Evolutionary conservation across 345 rosid genomes (phyloP), one percentile per base, ranked within the genome.

Genomic region (Rhizophora mangle): DNA sequence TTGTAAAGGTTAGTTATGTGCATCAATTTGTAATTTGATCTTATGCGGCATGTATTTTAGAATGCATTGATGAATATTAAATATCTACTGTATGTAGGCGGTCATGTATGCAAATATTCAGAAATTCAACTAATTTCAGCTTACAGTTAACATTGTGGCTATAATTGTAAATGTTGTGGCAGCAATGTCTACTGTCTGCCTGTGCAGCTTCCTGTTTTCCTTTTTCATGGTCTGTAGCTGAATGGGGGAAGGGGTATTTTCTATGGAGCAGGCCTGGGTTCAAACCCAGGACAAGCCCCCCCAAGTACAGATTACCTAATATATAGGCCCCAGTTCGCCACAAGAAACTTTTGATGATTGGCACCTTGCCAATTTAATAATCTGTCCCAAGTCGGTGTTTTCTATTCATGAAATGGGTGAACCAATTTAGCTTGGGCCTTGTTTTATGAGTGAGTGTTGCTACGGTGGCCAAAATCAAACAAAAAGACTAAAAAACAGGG

Each of bases 81-180:
- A 1, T 67, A 19, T 65, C 26, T 65, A 3, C 16, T 70, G 6
- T 13, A 31, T 68, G 75, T 47, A 68, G 74, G 83, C 66, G 24
- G 70, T 76, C 2, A 3, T 82, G 11, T 79, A 79, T 67, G 78
- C 68, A 47, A 79, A 82, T 69, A 82, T 82, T 61, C 86, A 82
- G 67, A 82, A 82, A 63, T 80, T 83, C 67, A 67, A 80, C 58
- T 83, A 83, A 68, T 83, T 83, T 47, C 83, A 80, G 80, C 79
- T 80, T 34, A 78, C 83, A 0, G 83, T 82, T 22, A 82, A 80
- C 67, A 80, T 77, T 16, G 78, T 75, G 6, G 86, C 82, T 29
- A 82, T 83, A 22, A 46, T 77, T 13, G 75, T 83, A 55, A 83
- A 83, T 60, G 74, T 80, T 70, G 76, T 72, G 5, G 72, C 82